Conservation (phyloP, 2,329 filamentous ascomycete genomes). For the Botrytis sinoallii region DNA sequence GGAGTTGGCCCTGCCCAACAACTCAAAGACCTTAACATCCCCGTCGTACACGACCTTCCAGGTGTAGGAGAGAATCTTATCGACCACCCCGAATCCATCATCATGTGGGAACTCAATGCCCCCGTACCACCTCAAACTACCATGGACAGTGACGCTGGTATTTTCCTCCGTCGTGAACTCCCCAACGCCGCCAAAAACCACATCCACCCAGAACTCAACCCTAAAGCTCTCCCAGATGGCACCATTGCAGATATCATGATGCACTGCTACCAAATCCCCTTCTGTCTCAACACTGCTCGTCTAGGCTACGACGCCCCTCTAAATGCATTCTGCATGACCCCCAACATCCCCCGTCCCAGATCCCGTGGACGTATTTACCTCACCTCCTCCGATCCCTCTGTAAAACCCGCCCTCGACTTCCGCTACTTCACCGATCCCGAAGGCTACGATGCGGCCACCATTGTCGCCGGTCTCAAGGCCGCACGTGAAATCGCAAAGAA, state of each 20-base stretch:
- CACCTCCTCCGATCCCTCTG: conserved; percentile 41
- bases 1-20: conserved; percentile 39
- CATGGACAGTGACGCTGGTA: conserved; percentile 52
- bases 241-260: conserved; percentile 87
- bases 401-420: conserved; percentile 51
- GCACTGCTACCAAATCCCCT: conserved; percentile 96
- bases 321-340: conserved; percentile 53
- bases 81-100: conserved; percentile 39
- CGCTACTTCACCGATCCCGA: conserved; percentile 54
- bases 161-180: conserved; percentile 75
- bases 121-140: conserved; percentile 41
- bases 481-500: conserved; percentile 38
- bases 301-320: conserved; percentile 60
- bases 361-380: conserved; percentile 60
- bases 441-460: conserved; percentile 51
- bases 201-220: conserved; percentile 42
- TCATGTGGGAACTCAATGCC: conserved; percentile 51
- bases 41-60: conserved; percentile 35
- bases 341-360: conserved; percentile 59
- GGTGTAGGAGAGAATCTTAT: conserved; percentile 40
- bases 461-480: conserved; percentile 42
- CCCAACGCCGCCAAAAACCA: conserved; percentile 58
- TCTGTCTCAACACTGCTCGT: conserved; percentile 79
- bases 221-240: conserved; percentile 56
- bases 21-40: conserved; percentile 37